Evolutionary conservation across 179 eudicot genomes (phyloP).

Genomic region (Spergularia azorica): DNA sequence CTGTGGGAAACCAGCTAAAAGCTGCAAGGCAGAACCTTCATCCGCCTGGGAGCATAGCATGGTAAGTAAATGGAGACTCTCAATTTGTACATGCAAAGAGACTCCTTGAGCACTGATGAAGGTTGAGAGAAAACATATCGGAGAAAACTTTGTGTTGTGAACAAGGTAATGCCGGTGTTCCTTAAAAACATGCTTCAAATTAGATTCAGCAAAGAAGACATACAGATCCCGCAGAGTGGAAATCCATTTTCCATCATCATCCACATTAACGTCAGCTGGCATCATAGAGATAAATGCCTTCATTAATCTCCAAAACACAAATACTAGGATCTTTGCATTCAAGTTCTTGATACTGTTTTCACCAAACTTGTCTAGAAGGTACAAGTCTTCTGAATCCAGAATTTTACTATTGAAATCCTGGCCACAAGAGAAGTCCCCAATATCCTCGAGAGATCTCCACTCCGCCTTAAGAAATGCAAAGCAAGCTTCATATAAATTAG

Average conservation of each 20-base stretch:
- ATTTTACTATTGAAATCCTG: constrained; percentile 47
- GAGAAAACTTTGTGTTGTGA: constrained; percentile 47
- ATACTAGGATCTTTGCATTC: constrained; percentile 58
- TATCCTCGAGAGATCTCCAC: constrained; percentile 51
- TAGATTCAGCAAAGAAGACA: constrained; percentile 58
- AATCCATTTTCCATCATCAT: constrained; percentile 47
- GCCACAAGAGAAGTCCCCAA: constrained; percentile 26
- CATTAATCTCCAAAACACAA: constrained; percentile 60
- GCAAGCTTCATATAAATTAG: constrained; percentile 46
- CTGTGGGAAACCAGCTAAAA: constrained; percentile 67
- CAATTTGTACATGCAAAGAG: constrained; percentile 62
- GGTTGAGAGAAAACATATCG: constrained; percentile 50
- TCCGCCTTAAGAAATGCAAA: constrained; percentile 50
- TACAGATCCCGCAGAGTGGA: constrained; percentile 53
- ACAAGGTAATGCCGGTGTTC: constrained; percentile 60
- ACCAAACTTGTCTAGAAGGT: constrained; percentile 49
- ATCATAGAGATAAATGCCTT: constrained; percentile 44
- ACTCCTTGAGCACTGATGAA: constrained; percentile 62
- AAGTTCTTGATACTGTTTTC: constrained; percentile 39
- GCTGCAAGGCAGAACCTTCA: constrained; percentile 51
- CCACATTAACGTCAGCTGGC: constrained; percentile 47
- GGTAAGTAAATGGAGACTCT: constrained; percentile 64
- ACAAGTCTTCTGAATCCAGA: constrained; percentile 46
- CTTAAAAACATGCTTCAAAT: constrained; percentile 51
- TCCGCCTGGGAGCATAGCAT: constrained; percentile 56